Evolutionary conservation across 148 eudicot species (phyloP), one percentile per base, ranked within the genome.

Genomic region (Polygonum maritimum): DNA sequence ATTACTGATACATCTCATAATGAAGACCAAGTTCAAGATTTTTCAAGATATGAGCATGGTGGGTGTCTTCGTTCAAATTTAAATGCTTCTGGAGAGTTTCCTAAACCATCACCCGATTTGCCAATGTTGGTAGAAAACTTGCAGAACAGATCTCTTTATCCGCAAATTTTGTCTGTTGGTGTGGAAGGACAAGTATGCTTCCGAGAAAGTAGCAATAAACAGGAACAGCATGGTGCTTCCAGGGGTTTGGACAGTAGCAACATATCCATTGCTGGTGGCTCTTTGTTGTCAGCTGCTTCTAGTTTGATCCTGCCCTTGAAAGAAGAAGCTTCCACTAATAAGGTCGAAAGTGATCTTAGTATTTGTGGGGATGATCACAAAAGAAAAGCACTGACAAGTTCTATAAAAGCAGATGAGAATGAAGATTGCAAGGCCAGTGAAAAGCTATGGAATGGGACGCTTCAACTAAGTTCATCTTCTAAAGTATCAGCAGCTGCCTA

Each of bases 401-500:
- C 79, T 77, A 44, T 63, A 33, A 79, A 70, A 71, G n/a, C 76
- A 76, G 81, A 83, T 74, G 81, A 86, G 76, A 76, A 72, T 58
- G 78, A 75, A 77, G 79, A 74, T 65, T 76, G 82, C 33, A 48
- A 77, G 71, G 77, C 69, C 73, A 76, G 83, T 69, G 91, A 90
- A 76, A 82, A 83, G 87, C 82, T 92, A 36, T 92, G 97, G 97
- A 88, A 88, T 44, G 97, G 97, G 76, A 83, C 86, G 76, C 85
- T 92, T 83, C 91, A 88, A 74, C 83, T 92, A 69, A 86, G 83
- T 86, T 86, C 89, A 76, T 79, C 89, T 47, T 84, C 86, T 77
- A 76, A 80, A 48, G 85, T 87, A 78, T 81, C 92, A 62, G 82
- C 83, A 41, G 82, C 86, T 78, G 94, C 94, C 78, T 88, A 84